These are phyloP conservation scores for Achaetomium macrosporum DNA, from an alignment of 2,329 filamentous ascomycete species.

Conservation along the genomic window DNA sequence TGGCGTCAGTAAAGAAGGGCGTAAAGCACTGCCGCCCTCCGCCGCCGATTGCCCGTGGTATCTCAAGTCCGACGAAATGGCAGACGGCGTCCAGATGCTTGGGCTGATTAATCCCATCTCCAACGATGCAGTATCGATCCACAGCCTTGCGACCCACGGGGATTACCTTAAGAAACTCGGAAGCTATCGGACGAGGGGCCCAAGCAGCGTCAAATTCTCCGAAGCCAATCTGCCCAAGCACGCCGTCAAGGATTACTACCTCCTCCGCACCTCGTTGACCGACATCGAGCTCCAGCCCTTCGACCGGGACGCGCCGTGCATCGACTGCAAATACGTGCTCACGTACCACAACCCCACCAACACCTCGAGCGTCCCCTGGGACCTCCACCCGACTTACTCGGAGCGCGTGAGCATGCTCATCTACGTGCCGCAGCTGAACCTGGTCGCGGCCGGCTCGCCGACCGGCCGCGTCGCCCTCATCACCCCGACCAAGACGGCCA, in stretches of 20 bases:
- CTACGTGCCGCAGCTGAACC: conserved; percentile 62
- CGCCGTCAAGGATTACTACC: conserved; percentile 22
- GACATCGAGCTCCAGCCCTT: conserved; percentile 44
- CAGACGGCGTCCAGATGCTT: conserved; percentile 12
- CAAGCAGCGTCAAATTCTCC: neutral
- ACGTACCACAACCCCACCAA: conserved; percentile 26
- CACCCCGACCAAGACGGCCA: conserved; percentile 46
- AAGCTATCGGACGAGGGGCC: too few relatives aligned
- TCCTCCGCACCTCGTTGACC: conserved; percentile 45
- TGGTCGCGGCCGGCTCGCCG: conserved; percentile 62
- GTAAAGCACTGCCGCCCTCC: conserved; percentile 1
- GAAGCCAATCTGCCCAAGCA: conserved; percentile 9
- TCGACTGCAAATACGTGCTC: conserved; percentile 31
- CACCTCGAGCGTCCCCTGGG: conserved; percentile 21
- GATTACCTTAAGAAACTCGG: neutral
- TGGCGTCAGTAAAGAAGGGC: neutral
- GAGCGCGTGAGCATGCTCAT: conserved; percentile 57
- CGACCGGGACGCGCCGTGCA: conserved; percentile 18
- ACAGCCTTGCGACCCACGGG: neutral
- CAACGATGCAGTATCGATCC: conserved; percentile 12
- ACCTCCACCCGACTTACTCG: conserved; percentile 31
- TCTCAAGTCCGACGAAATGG: conserved; percentile 14
- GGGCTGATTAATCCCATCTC: conserved; percentile 20
- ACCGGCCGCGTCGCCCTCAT: conserved; percentile 60
- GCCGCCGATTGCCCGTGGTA: neutral